Conservation (phyloP, 345 rosid species). For the Fremontodendron californicum region DNA sequence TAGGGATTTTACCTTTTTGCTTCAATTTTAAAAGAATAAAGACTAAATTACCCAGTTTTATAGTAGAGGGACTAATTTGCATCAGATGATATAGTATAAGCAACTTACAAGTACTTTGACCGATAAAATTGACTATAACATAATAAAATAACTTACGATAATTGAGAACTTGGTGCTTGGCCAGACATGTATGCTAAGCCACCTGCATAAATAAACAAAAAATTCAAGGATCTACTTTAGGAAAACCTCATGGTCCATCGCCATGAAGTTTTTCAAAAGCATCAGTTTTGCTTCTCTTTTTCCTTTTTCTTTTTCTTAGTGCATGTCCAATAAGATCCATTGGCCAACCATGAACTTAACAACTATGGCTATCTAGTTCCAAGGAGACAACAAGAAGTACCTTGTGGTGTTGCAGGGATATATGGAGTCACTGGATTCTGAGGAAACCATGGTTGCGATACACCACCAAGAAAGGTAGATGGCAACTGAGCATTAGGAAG, state of each 20-base stretch:
- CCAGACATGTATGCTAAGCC: constrained; percentile 61
- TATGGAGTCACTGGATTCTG: constrained; percentile 41
- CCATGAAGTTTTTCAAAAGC: neutral
- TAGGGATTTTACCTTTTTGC: no score
- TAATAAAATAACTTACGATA: constrained; percentile 52
- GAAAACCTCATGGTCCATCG: neutral
- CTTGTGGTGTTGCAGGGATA: constrained; percentile 58
- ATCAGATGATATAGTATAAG: no score
- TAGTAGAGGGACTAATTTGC: no score
- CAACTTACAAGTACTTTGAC: no score
- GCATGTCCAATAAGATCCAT: constrained; percentile 1
- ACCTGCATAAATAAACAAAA: constrained; percentile 45
- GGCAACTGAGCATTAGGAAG: constrained; percentile 56
- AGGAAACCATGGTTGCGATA: constrained; percentile 62
- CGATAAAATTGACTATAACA: neutral
- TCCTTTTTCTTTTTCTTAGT: neutral
- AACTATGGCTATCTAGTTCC: neutral
- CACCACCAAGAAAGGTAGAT: constrained; percentile 44
- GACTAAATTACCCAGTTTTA: no score
- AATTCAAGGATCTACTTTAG: neutral
- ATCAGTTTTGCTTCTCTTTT: neutral
- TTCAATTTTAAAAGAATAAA: no score
- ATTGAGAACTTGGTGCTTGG: constrained; percentile 54
- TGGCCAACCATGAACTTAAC: constrained; percentile 9
- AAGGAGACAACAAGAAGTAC: constrained; percentile 21